Evolutionary conservation across 768 basidiomycete species (phyloP).

Genomic region (Rossbeevera mucosa): DNA sequence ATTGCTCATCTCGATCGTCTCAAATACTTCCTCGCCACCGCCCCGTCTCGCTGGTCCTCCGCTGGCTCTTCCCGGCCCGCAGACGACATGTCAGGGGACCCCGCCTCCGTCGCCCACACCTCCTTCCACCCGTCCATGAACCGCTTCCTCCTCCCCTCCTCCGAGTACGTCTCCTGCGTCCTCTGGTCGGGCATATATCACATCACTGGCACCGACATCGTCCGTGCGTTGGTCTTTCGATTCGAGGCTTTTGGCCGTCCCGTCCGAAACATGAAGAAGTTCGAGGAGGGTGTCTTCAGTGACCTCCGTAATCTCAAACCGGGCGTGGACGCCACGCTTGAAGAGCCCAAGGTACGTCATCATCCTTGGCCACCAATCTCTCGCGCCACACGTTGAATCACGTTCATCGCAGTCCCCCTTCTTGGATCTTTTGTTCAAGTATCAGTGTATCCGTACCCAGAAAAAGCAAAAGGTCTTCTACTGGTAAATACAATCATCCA

Average conservation of each 20-base stretch:
- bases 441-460: constrained; percentile 94
- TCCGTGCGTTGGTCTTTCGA: constrained; percentile 88
- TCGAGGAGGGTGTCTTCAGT: constrained; percentile 94
- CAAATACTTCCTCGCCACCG: constrained; percentile 86
- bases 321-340: constrained; percentile 84
- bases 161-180: constrained; percentile 87
- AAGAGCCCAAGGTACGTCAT: constrained; percentile 85
- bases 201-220: constrained; percentile 96
- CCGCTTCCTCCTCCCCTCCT: constrained; percentile 81
- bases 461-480: constrained; percentile 99
- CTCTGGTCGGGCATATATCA: constrained; percentile 90
- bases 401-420: constrained; percentile 66
- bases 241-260: constrained; percentile 92
- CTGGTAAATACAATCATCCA: constrained; percentile 53
- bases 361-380: not conserved
- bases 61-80: constrained; percentile 28
- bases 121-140: constrained; percentile 76
- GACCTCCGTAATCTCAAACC: constrained; percentile 93
- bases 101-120: constrained; percentile 34
- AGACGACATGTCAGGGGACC: constrained; percentile 13
- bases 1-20: constrained; percentile 75
- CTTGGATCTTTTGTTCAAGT: constrained; percentile 91
- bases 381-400: not conserved
- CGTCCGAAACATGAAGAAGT: constrained; percentile 91
- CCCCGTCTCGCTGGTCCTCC: constrained; percentile 67